A percentile compares a stretch with the other conserved stretches of the same genome.
phyloP scores from a whole-genome alignment of 1,139 yeast species.

The Pichia sp. region DNA sequence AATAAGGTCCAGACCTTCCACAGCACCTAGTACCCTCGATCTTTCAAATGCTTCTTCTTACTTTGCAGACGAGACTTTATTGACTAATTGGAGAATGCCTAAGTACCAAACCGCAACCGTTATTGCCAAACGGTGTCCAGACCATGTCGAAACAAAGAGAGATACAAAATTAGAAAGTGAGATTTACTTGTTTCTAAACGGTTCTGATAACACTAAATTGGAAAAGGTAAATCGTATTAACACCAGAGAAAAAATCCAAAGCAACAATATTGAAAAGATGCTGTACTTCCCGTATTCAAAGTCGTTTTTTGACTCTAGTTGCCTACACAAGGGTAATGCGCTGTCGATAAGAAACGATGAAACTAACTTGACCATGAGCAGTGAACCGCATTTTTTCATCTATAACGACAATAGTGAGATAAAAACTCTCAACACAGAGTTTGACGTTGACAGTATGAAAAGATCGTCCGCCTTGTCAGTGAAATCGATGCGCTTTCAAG shows the following conservation, averaged over 20 bases:
- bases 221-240: background rate
- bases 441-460: background rate
- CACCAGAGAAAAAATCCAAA: background rate
- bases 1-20: constrained; percentile 1
- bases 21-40: background rate
- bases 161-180: background rate
- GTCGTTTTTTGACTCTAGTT: background rate
- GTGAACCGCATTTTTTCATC: background rate
- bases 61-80: background rate
- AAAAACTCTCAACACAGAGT: background rate
- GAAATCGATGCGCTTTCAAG: constrained; percentile 1
- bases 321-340: background rate
- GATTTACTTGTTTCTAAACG: constrained; percentile 4
- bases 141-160: background rate
- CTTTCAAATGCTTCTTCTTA: background rate
- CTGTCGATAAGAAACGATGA: background rate
- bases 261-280: constrained; percentile 5
- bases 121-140: background rate
- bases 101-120: background rate
- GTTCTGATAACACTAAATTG: background rate
- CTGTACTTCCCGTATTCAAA: constrained; percentile 10
- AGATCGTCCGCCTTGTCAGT: background rate
- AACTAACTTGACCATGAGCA: background rate
- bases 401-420: background rate
- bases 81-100: constrained; percentile 7